Evolutionary conservation across 345 rosid species (phyloP).

Genomic region (Rhodamnia argentea): DNA sequence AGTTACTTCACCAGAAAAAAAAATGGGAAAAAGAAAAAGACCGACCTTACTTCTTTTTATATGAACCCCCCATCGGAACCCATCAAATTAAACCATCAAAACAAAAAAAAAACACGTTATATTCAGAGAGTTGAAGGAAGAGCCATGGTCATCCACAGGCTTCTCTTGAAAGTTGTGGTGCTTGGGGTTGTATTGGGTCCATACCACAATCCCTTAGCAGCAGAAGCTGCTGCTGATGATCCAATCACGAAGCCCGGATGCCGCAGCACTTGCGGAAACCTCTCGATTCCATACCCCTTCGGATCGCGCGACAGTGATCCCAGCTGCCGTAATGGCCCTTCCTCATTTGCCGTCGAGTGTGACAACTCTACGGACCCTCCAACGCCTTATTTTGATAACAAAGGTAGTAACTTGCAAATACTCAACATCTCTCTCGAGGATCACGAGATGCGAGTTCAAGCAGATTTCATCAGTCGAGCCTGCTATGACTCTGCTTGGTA

Average conservation of each 20-base stretch:
- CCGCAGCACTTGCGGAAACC: not conserved
- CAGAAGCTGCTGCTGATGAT: not conserved
- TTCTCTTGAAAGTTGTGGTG: not conserved
- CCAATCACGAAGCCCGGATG: not conserved
- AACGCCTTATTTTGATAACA: not conserved
- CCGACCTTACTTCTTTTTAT: not conserved
- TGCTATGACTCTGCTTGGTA: too few species aligned
- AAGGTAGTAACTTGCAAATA: fast-evolving
- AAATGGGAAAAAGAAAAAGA: too few species aligned
- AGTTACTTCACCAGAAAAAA: not conserved
- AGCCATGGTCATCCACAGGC: not conserved
- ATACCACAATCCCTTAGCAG: not conserved
- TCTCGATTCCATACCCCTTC: not conserved
- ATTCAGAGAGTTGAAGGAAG: not conserved
- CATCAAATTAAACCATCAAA: not conserved
- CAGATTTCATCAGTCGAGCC: too few species aligned
- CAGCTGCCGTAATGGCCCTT: fast-evolving
- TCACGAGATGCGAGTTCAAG: too few species aligned
- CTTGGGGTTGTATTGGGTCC: not conserved
- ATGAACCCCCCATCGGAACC: not conserved
- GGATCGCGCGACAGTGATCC: fast-evolving
- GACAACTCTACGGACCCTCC: fast-evolving
- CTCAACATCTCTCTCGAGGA: too few species aligned
- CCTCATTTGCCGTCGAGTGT: not conserved
- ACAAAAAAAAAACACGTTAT: too few species aligned